Percentiles rank a stretch among this genome's conserved stretches.
Conservation (phyloP, 2,329 filamentous ascomycete species). For the Microdochium paspali region DNA sequence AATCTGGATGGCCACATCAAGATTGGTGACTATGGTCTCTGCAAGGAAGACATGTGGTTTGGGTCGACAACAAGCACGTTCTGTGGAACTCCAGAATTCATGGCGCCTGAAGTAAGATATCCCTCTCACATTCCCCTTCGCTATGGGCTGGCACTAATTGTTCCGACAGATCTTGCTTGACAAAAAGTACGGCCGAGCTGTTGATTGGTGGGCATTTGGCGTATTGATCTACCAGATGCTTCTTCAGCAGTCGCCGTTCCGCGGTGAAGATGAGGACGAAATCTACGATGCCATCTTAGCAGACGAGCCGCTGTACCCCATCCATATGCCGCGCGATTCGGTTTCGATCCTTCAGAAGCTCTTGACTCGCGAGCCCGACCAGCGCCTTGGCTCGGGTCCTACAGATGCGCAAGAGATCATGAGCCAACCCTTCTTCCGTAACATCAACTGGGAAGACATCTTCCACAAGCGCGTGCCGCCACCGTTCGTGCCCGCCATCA, state of each 20-base stretch:
- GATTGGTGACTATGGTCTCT: slow-evolving; percentile 96
- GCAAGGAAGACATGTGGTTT: slow-evolving; percentile 99
- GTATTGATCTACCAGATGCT: slow-evolving; percentile 99
- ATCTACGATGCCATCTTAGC: slow-evolving; percentile 98
- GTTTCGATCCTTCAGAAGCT: slow-evolving; percentile 97
- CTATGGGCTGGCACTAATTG: slow-evolving; percentile 18
- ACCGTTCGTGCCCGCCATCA: slow-evolving; percentile 84
- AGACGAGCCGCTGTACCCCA: slow-evolving; percentile 94
- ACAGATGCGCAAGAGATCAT: slow-evolving; percentile 98
- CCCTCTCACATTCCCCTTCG: background rate
- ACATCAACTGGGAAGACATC: slow-evolving; percentile 97
- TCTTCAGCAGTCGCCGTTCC: slow-evolving; percentile 95
- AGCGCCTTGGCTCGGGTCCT: slow-evolving; percentile 84
- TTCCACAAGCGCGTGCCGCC: slow-evolving; percentile 89
- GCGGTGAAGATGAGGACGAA: slow-evolving; percentile 97
- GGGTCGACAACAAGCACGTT: slow-evolving; percentile 95
- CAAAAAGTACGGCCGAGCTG: slow-evolving; percentile 95
- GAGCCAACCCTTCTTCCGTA: slow-evolving; percentile 96
- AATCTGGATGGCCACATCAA: slow-evolving; percentile 97
- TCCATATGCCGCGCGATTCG: slow-evolving; percentile 96
- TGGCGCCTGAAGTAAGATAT: slow-evolving; percentile 90
- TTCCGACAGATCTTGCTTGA: slow-evolving; percentile 72
- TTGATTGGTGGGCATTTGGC: slow-evolving; percentile 99
- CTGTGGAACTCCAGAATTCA: slow-evolving; percentile 98
- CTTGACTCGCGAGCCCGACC: slow-evolving; percentile 86